Base-by-base conservation (phyloP, 345 rosid genomes). In the Brassica carinata region DNA sequence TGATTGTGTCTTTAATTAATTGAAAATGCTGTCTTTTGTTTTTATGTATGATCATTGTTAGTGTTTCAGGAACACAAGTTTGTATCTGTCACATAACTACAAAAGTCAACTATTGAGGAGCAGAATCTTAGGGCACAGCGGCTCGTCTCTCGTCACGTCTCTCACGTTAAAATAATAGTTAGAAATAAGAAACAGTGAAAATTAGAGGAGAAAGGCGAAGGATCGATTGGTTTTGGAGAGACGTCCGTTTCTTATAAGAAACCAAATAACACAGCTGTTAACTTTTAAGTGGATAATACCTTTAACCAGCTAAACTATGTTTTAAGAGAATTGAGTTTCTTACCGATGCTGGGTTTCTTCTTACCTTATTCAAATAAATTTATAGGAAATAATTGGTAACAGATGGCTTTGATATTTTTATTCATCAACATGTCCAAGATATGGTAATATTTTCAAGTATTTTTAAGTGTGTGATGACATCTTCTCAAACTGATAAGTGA, bases 371-470 rank as follows among this genome's bases (percentile, higher is more conserved):
- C 67, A 26, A 27, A 17, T 53, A 67, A 1, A 30, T 19, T 67
- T 45, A 69, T 31, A 45, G 3, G 62, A 58, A 45, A 48, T 61
- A 33, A 48, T 74, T 15, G 75, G 40, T 19, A 5, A 33, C 9
- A 80, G 79, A 69, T 79, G 76, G 83, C 79, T 59, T 55, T 79
- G 30, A 61, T 67, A 68, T 23, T 58, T 19, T 74, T 7, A 75
- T 75, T 55, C 40, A 55, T 29, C 69, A 75, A 64, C 68, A 27
- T 81, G 77, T 23, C 38, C 5, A 75, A 5, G 80, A 75, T 75
- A 40, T 81, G 83, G 80, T 55, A 53, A 64, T 81, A 75, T 81
- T 63, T 69, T 69, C 45, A 61, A 34, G 40, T 80, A 74, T 73
- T 23, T 65, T 2, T 1, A 19, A 62, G 67, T 63, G 38, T 77